These are phyloP conservation scores for Lachnellula arida DNA, from an alignment of 2,329 filamentous ascomycete genomes.

Conservation along the genomic window DNA sequence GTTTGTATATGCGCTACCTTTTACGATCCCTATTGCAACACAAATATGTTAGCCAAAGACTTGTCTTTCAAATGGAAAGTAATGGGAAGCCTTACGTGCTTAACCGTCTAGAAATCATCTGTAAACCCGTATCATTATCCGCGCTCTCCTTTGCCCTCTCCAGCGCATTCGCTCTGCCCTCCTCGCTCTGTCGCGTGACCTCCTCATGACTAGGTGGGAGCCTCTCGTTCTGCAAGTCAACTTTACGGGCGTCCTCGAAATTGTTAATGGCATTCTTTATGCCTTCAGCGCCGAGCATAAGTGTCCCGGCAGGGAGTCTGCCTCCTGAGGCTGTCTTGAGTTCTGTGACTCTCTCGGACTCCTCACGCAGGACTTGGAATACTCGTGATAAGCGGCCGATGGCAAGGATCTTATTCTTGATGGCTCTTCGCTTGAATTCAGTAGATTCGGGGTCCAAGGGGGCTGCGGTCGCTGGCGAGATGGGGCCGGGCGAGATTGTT, in stretches of 20 bases:
- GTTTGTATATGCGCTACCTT: conserved; percentile 11
- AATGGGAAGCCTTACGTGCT: conserved; percentile 74
- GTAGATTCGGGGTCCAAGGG: conserved; percentile 72
- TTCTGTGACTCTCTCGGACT: conserved; percentile 94
- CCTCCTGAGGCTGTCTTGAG: conserved; percentile 95
- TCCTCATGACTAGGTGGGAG: conserved; percentile 91
- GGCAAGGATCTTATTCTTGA: conserved; percentile 99
- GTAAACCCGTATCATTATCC: conserved; percentile 84
- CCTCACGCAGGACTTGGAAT: conserved; percentile 96
- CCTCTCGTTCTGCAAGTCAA: conserved; percentile 94
- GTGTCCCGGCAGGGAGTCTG: conserved; percentile 84
- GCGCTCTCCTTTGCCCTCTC: conserved; percentile 84
- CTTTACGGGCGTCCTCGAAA: conserved; percentile 95
- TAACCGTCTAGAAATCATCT: conserved; percentile 81
- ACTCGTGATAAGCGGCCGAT: conserved; percentile 95
- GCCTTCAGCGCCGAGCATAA: conserved; percentile 96
- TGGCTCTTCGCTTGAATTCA: conserved; percentile 90
- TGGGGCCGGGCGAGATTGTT: conserved; percentile 54
- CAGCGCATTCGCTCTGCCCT: conserved; percentile 75
- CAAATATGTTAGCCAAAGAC: conserved; percentile 2
- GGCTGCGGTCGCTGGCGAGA: conserved; percentile 62
- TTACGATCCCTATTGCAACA: conserved; percentile 23
- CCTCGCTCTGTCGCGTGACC: conserved; percentile 75
- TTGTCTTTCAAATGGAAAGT: background rate
- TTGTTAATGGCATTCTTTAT: conserved; percentile 98